Evolutionary conservation across 2,329 filamentous ascomycete species (phyloP).

Genomic region (Waltergamsia citrina): DNA sequence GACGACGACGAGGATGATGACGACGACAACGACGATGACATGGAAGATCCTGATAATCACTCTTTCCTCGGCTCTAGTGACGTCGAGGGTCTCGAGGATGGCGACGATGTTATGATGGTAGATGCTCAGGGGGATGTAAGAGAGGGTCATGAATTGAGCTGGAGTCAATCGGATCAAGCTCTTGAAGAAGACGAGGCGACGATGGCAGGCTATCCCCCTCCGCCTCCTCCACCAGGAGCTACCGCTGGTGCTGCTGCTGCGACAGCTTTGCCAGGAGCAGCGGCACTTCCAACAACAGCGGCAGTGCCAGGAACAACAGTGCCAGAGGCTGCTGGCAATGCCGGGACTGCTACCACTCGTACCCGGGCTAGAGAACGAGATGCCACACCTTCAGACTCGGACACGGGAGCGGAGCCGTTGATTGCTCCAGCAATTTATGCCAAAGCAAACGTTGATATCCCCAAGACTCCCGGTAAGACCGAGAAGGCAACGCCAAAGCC

Average conservation of each 20-base stretch:
- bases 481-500: conserved; percentile 46
- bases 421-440: conserved; percentile 52
- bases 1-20: conserved; percentile 18
- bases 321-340: too few relatives aligned
- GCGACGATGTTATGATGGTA: conserved; percentile 50
- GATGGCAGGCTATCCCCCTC: conserved; percentile 61
- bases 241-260: not conserved
- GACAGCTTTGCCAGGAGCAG: conserved; percentile 20
- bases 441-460: conserved; percentile 63
- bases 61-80: conserved; percentile 15
- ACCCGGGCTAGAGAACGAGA: conserved; percentile 41
- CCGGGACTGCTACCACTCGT: conserved; percentile 29
- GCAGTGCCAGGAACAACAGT: too few relatives aligned
- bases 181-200: conserved; percentile 71
- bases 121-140: conserved; percentile 35
- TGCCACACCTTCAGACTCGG: conserved; percentile 62
- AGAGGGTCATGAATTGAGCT: conserved; percentile 40
- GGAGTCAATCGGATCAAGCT: conserved; percentile 51
- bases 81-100: conserved; percentile 48
- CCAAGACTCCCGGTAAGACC: conserved; percentile 64
- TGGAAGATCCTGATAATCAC: conserved; percentile 33
- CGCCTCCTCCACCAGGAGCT: conserved; percentile 47
- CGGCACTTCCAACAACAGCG: not conserved
- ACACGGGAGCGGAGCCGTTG: conserved; percentile 55
- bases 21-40: conserved; percentile 20